Conservation (phyloP, 805 yeast genomes). For the Ogataea dorogensis region DNA sequence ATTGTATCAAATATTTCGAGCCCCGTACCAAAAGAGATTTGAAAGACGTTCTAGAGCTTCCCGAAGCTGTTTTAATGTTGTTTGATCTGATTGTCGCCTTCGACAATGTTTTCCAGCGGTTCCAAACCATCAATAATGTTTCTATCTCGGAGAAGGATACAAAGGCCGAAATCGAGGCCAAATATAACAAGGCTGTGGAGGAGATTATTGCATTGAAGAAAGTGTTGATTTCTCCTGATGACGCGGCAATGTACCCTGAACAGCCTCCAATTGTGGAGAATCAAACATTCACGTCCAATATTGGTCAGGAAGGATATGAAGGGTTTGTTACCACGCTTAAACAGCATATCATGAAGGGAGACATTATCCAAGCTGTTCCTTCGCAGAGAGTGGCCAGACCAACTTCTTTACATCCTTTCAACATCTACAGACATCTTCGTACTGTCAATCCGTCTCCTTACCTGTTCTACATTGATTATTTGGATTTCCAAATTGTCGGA, state of each 20-base stretch:
- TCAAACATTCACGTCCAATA: conserved; percentile 78
- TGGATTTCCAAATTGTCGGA: conserved; percentile 93
- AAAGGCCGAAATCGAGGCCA: conserved; percentile 36
- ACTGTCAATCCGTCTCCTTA: conserved; percentile 98
- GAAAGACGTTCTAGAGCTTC: conserved; percentile 77
- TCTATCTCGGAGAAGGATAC: conserved; percentile 39
- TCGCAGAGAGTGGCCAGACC: conserved; percentile 96
- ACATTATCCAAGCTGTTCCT: conserved; percentile 96
- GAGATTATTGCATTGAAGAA: conserved; percentile 57
- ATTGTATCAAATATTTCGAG: conserved; percentile 94
- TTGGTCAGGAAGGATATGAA: conserved; percentile 94
- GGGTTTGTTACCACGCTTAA: conserved; percentile 71
- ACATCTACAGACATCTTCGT: conserved; percentile 89
- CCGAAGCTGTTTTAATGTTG: conserved; percentile 90
- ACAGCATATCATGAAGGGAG: conserved; percentile 83
- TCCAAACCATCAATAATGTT: conserved; percentile 85
- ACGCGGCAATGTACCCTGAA: conserved; percentile 57
- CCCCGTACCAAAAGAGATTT: conserved; percentile 78
- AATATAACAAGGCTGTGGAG: conserved; percentile 52
- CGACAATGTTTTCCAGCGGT: conserved; percentile 91
- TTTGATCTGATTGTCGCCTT: conserved; percentile 87
- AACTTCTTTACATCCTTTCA: conserved; percentile 93
- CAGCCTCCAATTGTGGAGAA: conserved; percentile 70
- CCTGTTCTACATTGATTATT: conserved; percentile 86
- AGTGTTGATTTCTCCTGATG: conserved; percentile 43